Conservation (phyloP, 805 yeast species). For the Kuraishia hungarica region DNA sequence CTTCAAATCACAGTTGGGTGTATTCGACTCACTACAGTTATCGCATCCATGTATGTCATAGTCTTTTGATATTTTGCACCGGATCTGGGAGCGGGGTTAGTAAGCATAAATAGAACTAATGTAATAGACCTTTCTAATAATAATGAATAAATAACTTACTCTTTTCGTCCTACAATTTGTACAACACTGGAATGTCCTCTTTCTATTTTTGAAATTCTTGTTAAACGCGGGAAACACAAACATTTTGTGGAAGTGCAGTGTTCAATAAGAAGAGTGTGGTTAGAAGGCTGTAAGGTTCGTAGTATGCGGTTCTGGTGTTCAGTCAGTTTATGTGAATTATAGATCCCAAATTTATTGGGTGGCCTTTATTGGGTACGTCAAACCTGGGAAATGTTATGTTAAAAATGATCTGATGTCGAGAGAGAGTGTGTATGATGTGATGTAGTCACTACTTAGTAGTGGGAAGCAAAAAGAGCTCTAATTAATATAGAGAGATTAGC, state of each 20-base stretch:
- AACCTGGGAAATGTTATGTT: too few species aligned
- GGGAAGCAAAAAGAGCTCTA: too few species aligned
- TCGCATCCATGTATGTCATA: conserved; percentile 11
- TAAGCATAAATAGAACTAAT: neutral
- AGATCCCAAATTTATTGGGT: too few species aligned
- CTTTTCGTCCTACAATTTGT: conserved; percentile 17
- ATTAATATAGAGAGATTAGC: too few species aligned
- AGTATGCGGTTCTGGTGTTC: too few species aligned
- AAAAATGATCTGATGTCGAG: too few species aligned
- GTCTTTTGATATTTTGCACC: conserved; percentile 8
- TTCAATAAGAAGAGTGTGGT: too few species aligned
- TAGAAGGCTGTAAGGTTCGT: too few species aligned
- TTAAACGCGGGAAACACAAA: conserved; percentile 24
- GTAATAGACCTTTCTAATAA: neutral
- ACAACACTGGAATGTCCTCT: conserved; percentile 22
- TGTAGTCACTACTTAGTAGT: too few species aligned
- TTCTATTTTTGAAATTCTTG: conserved; percentile 18
- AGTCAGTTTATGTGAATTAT: too few species aligned
- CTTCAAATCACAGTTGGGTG: neutral
- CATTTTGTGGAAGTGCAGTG: conserved; percentile 8
- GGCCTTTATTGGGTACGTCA: too few species aligned
- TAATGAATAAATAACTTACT: conserved; percentile 4
- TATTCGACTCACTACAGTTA: conserved; percentile 4
- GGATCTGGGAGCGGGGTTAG: conserved; percentile 4
- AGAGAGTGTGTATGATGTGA: too few species aligned